Evolutionary conservation across 345 rosid genomes (phyloP), one percentile per base, ranked within the genome.

Genomic region (Acer yangbiense): DNA sequence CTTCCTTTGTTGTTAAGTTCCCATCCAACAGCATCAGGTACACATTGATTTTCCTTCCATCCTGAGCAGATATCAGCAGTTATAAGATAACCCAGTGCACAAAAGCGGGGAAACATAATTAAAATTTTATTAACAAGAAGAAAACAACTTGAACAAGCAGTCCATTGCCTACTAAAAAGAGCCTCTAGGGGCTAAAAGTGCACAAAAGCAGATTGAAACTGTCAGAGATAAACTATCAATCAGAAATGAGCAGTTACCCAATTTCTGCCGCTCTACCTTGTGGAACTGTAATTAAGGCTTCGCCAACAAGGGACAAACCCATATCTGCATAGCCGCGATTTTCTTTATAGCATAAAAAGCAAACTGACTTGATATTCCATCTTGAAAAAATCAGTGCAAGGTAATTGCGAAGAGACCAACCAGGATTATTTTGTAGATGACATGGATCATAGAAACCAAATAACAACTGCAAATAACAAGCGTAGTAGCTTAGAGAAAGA

Each of bases 381-480:
- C 83, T 89, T 50, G 90, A 80, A 78, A 74, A 87, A 80, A 96
- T 90, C 76, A 94, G 89, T 18, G 93, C 92, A 3, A 94, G 88
- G 82, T 89, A 90, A 87, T 94, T 96, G 75, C 98, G 93, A 77
- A 96, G 95, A 74, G 97, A 98, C 99, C 99, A 96, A 21, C 99
- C 98, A 70, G 99, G 99, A 72, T 92, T 87, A 76, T 76, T 91
- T 63, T 89, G 91, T 85, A 93, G 97, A 84, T 96, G 93, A 73
- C 97, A 94, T 5, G 98, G 98, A 65, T 96, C 97, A 82, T 92
- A 96, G 84, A 93, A 92, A 71, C 97, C 97, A 75, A 89, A 92
- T 25, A 93, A 86, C 80, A 94, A 81, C 98, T 94, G 92, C 80
- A 68, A 63, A 41, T 50, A 72, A 58, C 77, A 82, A 58, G 14